Percentiles rank a stretch among this genome's conserved stretches.
These are phyloP conservation scores for Populus euphratica DNA, from an alignment of 345 rosid genomes.

Conservation along the genomic window DNA sequence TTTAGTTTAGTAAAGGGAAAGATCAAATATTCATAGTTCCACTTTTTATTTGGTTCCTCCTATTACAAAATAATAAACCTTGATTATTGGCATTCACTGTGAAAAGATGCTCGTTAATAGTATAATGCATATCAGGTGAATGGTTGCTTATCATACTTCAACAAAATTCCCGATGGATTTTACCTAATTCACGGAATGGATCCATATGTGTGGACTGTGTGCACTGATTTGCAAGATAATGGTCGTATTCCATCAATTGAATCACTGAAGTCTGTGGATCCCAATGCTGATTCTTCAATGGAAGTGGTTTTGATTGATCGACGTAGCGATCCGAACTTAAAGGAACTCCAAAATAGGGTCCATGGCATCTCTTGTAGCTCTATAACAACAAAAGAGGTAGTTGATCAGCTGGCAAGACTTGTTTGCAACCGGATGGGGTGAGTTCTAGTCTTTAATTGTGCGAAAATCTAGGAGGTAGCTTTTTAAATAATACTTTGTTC, in stretches of 20 bases:
- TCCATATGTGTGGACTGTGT: constrained; percentile 86
- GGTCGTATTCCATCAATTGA: constrained; percentile 93
- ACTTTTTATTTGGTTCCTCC: neutral
- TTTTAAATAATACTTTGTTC: constrained; percentile 20
- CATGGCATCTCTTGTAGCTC: constrained; percentile 62
- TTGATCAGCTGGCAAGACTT: constrained; percentile 91
- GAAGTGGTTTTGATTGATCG: constrained; percentile 84
- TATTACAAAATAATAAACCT: neutral
- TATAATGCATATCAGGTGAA: constrained; percentile 61
- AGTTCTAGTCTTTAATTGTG: constrained; percentile 29
- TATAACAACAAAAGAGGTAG: constrained; percentile 79
- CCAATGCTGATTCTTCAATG: constrained; percentile 49
- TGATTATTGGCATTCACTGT: neutral
- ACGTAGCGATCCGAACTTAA: constrained; percentile 69
- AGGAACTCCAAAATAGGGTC: constrained; percentile 79
- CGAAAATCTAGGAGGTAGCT: constrained; percentile 6
- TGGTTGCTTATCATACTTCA: constrained; percentile 90
- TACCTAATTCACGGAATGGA: constrained; percentile 82
- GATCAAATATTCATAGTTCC: neutral
- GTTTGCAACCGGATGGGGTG: constrained; percentile 92
- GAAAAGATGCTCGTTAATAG: constrained; percentile 18
- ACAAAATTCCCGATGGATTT: constrained; percentile 96
- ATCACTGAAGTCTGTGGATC: constrained; percentile 71
- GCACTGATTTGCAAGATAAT: constrained; percentile 76
- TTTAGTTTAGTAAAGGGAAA: neutral